Percentiles rank a stretch among this genome's conserved stretches.
Evolutionary conservation across 345 rosid species (phyloP).

Genomic region (Brassica rapa): DNA sequence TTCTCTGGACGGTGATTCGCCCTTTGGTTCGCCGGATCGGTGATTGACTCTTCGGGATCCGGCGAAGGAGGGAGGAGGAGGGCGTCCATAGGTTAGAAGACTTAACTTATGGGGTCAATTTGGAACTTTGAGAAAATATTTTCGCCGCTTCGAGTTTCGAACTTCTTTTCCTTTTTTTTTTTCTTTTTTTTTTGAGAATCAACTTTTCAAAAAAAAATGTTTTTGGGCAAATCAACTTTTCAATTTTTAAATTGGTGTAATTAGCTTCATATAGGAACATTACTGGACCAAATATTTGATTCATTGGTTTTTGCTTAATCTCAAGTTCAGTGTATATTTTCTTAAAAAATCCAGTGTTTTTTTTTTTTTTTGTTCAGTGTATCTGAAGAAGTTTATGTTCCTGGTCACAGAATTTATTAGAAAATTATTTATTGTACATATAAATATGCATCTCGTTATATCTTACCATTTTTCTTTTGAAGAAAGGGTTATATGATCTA

Average conservation of each 20-base stretch:
- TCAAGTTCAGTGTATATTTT: slow-evolving; percentile 1
- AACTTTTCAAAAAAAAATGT: background rate
- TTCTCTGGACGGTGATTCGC: slow-evolving; percentile 3
- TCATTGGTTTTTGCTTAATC: background rate
- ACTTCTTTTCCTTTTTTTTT: background rate
- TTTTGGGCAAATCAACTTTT: too few species aligned
- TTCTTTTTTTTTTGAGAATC: background rate
- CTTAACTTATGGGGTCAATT: slow-evolving; percentile 17
- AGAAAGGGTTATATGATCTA: background rate
- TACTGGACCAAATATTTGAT: background rate
- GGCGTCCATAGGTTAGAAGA: slow-evolving; percentile 37
- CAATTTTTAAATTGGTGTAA: background rate
- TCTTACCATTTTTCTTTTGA: background rate
- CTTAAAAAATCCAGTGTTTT: background rate
- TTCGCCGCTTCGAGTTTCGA: slow-evolving; percentile 24
- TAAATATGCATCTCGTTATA: background rate
- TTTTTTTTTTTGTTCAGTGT: too few species aligned
- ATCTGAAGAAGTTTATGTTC: background rate
- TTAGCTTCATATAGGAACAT: background rate
- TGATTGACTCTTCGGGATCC: slow-evolving; percentile 21
- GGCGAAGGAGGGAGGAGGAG: slow-evolving; percentile 34
- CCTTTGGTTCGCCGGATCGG: slow-evolving; percentile 33
- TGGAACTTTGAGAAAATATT: slow-evolving; percentile 29
- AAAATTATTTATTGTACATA: too few species aligned
- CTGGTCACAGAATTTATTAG: background rate